Percentiles rank a stretch among this genome's conserved stretches.
These are phyloP conservation scores for Hymenoscyphus fructigenus DNA, from an alignment of 2,329 filamentous ascomycete species.

Conservation along the genomic window DNA sequence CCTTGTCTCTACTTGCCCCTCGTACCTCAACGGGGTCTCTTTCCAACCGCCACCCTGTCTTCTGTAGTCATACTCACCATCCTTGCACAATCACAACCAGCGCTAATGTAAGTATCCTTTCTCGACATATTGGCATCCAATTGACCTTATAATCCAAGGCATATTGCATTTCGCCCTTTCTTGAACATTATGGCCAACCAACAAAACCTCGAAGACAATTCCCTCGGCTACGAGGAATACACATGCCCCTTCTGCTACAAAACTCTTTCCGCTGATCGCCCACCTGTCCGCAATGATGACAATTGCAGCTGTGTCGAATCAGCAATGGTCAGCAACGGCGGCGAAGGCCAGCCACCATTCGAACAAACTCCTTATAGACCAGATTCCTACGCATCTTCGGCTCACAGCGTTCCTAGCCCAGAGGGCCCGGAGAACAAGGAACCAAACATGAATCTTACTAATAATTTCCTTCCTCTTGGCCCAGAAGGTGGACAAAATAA, in stretches of 20 bases:
- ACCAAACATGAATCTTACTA: constrained; percentile 19
- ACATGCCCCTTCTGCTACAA: constrained; percentile 27
- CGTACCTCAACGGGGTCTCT: neutral
- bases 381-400: constrained; percentile 19
- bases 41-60: constrained; percentile 20
- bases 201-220: constrained; percentile 10
- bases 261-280: constrained; percentile 26
- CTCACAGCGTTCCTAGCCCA: constrained; percentile 13
- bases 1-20: neutral
- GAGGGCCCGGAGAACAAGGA: constrained; percentile 27
- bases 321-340: constrained; percentile 12
- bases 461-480: constrained; percentile 19
- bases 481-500: constrained; percentile 20
- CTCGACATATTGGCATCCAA: neutral
- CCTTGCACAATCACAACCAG: constrained; percentile 16
- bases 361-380: neutral
- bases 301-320: constrained; percentile 31
- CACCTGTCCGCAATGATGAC: constrained; percentile 28
- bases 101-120: constrained; percentile 17
- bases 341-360: constrained; percentile 3
- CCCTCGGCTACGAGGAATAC: constrained; percentile 19
- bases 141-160: constrained; percentile 6
- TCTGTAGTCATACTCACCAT: constrained; percentile 22
- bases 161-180: constrained; percentile 12
- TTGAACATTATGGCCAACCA: constrained; percentile 17